Base-by-base conservation (phyloP, 805 yeast genomes). In the Teunomyces panamensis region DNA sequence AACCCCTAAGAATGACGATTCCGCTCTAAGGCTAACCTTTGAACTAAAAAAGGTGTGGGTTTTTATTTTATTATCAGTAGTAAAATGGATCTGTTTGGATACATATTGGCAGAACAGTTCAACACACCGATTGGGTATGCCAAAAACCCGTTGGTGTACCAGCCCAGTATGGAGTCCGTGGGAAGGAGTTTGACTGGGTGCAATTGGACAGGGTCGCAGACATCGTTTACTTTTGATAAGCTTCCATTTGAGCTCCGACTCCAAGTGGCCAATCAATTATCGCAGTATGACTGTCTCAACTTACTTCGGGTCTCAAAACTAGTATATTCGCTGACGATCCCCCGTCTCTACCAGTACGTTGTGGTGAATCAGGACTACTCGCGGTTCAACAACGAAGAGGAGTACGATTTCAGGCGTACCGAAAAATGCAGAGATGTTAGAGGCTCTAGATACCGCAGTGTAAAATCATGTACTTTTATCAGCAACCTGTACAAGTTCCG, bases 401-500 rank as follows among this genome's bases (percentile, higher is more conserved):
- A 67, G 50, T 53, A 51, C 44, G 49, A 48, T 16, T 51, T 42
- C 45, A 43, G 43, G 46, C 49, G 36, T 36, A 16, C 30, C 24
- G 39, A 35, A 16, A 10, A 13, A 7, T 9, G 24, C 28, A 14
- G 39, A 9, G 27, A 34, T 14, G 27, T 6, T 28, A 35, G 39
- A 14, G 39, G 30, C 41, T 24, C 35, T 34, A 45, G 13, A 11
- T 34, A 34, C 39, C 9, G 13, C 11, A 10, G 26, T 11, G 28
- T 9, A 8, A 35, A 47, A 17, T 52, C 62, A 5, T 56, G 64
- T 41, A 47, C 70, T 2, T 73, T 62, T 49, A 64, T 75, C 47
- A 73, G 69, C 44, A 63, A 68, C 49, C 60, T 68, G 10, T 72
- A 67, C 58, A 73, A 66, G 44, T 63, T 77, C 43, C 71, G 73